These are phyloP conservation scores for Citrus sp. DNA, from an alignment of 345 rosid species.

Conservation along the genomic window DNA sequence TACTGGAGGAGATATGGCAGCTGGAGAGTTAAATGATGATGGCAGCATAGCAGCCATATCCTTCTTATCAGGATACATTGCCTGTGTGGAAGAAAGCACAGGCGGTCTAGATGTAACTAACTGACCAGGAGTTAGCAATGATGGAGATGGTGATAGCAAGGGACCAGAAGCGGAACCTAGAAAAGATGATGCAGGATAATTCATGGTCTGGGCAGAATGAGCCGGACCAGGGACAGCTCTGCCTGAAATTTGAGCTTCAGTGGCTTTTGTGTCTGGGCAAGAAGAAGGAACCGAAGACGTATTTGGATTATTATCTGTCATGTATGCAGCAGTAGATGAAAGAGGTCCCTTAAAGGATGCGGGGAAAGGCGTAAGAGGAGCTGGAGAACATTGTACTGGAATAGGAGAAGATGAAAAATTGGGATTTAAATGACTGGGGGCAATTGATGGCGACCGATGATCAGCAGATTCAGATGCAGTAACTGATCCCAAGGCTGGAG, in stretches of 20 bases:
- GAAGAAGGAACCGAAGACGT: constrained; percentile 15
- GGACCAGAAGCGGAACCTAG: constrained; percentile 21
- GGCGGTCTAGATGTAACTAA: constrained; percentile 12
- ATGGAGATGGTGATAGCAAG: constrained; percentile 15
- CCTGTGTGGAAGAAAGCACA: constrained; percentile 20
- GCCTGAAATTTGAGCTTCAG: constrained; percentile 14
- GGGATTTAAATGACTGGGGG: constrained; percentile 11
- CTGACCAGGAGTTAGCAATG: constrained; percentile 24
- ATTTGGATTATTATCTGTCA: constrained; percentile 3
- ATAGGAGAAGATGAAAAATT: not conserved
- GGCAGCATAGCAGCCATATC: constrained; percentile 9
- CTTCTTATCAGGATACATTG: constrained; percentile 17
- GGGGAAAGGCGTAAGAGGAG: constrained; percentile 9
- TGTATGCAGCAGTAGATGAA: constrained; percentile 15
- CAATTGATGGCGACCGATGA: constrained; percentile 4
- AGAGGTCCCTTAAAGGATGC: constrained; percentile 1
- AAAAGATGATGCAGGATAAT: constrained; percentile 6
- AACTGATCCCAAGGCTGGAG: constrained; percentile 14
- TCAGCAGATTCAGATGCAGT: constrained; percentile 19
- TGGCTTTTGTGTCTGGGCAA: constrained; percentile 5
- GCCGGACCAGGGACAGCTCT: constrained; percentile 9
- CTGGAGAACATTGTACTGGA: constrained; percentile 8
- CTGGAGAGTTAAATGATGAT: constrained; percentile 7
- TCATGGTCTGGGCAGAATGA: constrained; percentile 12
- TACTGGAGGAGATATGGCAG: constrained; percentile 11